Evolutionary conservation across 768 basidiomycete genomes (phyloP), one percentile per base, ranked within the genome.

Genomic region (Russula emetica): DNA sequence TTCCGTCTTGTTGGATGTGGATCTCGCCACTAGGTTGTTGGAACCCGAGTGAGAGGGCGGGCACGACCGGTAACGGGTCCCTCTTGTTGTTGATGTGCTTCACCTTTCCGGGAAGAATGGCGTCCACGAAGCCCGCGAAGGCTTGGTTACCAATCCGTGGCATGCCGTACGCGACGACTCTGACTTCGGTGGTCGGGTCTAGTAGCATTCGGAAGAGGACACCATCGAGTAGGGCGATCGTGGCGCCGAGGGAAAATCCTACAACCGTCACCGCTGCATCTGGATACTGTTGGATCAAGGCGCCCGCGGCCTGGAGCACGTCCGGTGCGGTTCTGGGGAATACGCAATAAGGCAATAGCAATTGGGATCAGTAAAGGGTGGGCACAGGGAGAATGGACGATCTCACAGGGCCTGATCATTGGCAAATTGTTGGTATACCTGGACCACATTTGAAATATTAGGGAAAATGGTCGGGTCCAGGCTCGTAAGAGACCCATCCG

Each of bases 11-110:
- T 38, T 82, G 58, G 50, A 86, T 81, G 65, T 84, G 83, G 20
- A 84, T 71, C 69, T 85, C 84, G 20, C 83, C 83, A 80, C 78
- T 56, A 83, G 82, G 49, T 72, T 64, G 72, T 79, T n/a, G n/a
- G n/a, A n/a, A 87, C 56, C 81, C 82, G 64, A 85, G 69, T 5
- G 38, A 5, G 38, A 40, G 0, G 45, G n/a, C 11, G 10, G 85
- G 85, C 9, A 86, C 76, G 62, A 82, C 85, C 26, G 86, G 85
- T 49, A 87, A 67, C 6, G 73, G 72, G 61, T 77, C 74, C 32
- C 77, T 62, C 68, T 83, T 80, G 71, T 73, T 70, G 65, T 72
- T 74, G 62, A 76, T 68, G 53, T 70, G 73, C 58, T 66, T 66
- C 58, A 75, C 69, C 50, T 71, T 67, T 7, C 69, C 45, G 2